These are phyloP conservation scores for Pelargonium cotyledonis DNA, from an alignment of 441 rosid species.

Conservation along the genomic window DNA sequence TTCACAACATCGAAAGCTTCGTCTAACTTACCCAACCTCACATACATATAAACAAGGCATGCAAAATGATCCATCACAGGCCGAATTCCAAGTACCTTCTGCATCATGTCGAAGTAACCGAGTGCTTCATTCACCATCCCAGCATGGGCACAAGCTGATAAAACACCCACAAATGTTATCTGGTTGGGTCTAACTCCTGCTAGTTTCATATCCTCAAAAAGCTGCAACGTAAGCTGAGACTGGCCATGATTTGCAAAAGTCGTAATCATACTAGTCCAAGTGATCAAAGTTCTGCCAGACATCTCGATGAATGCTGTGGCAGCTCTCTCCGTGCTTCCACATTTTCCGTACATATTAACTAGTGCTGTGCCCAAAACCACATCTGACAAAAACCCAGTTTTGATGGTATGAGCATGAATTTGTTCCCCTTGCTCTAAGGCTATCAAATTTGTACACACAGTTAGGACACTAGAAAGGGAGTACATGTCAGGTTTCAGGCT, in stretches of 20 bases:
- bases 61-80: slow-evolving; percentile 44
- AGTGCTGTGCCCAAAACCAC: slow-evolving; percentile 49
- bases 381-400: slow-evolving; percentile 45
- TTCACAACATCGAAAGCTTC: slow-evolving; percentile 1
- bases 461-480: slow-evolving; percentile 44
- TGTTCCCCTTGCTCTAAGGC: slow-evolving; percentile 52
- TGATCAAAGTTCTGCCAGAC: slow-evolving; percentile 45
- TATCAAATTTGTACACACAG: slow-evolving; percentile 36
- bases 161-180: slow-evolving; percentile 47
- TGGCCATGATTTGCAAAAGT: slow-evolving; percentile 38
- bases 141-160: slow-evolving; percentile 47
- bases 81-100: slow-evolving; percentile 34
- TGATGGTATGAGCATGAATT: slow-evolving; percentile 47
- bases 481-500: slow-evolving; percentile 40
- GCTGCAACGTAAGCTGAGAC: slow-evolving; percentile 39
- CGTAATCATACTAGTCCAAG: slow-evolving; percentile 62
- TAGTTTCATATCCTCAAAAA: slow-evolving; percentile 48
- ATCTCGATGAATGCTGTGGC: slow-evolving; percentile 45
- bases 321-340: slow-evolving; percentile 45
- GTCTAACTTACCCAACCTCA: slow-evolving; percentile 7
- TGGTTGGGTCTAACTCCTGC: slow-evolving; percentile 46
- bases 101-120: slow-evolving; percentile 43
- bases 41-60: neutral
- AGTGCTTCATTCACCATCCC: slow-evolving; percentile 49
- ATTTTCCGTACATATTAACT: slow-evolving; percentile 46